Evolutionary conservation across 2,329 filamentous ascomycete species (phyloP), one percentile per base, ranked within the genome.

Genomic region (Magnaporthiopsis incrustans): DNA sequence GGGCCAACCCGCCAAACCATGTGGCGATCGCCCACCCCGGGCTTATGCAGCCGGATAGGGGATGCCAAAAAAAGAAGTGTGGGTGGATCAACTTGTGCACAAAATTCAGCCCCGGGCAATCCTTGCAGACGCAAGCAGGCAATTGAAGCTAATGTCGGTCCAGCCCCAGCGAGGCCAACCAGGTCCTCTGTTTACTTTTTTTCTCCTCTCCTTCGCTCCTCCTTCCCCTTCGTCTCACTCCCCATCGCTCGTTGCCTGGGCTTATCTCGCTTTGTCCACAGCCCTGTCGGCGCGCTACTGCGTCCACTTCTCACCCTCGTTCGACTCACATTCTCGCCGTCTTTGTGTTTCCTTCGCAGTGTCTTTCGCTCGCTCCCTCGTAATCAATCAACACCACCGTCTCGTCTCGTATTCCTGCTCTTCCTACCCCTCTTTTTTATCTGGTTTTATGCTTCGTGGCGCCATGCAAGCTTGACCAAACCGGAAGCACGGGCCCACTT

Each of bases 151-250:
- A 44, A 44, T 44, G 14, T 44, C 38, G 38, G 15, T 15, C 38
- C 15, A 15, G 14, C 14, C 38, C 38, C 38, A 15, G 35, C 3
- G 35, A 38, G 35, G 6, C 35, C 35, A 44, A 44, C 38, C 38
- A 44, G 18, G 7, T 25, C 44, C 18, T 53, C 44, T 53, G 44
- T 58, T 58, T 61, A 7, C 53, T 61, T 61, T 61, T 61, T 61
- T 61, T 32, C 14, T 58, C 11, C 27, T 27, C 25, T 58, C 57
- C 27, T 25, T 30, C 10, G n/a, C 56, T 27, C 26, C 57, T 58
- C 57, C 27, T 58, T 58, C 18, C 57, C 26, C 30, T 18, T 25
- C 12, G 57, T 32, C 44, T 53, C 44, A n/a, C 44, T 44, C 57
- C 26, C 27, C 27, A 25, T 58, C 25, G 18, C 26, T 12, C 57